Conservation (phyloP, 108 stramenopile genomes). For the Skeletonema tropicum region DNA sequence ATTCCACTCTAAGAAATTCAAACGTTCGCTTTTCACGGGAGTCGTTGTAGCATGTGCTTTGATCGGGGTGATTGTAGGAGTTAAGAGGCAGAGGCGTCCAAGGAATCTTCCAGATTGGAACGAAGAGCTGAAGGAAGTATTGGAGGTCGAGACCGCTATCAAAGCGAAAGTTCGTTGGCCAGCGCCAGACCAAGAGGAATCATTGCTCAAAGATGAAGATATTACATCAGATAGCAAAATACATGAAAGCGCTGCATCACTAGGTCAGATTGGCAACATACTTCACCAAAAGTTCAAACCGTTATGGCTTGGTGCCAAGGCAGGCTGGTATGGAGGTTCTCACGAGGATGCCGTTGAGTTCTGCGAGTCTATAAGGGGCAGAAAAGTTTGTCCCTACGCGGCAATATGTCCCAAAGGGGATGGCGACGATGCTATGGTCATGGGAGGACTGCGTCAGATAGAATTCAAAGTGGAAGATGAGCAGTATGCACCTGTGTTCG, state of each 20-base stretch:
- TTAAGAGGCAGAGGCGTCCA: neutral
- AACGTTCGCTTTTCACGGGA: neutral
- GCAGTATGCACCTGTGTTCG: slow-evolving; percentile 18
- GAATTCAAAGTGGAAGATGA: slow-evolving; percentile 22
- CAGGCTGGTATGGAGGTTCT: slow-evolving; percentile 25
- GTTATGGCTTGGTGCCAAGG: slow-evolving; percentile 15
- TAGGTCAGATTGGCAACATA: neutral
- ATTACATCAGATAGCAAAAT: neutral
- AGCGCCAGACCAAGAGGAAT: neutral
- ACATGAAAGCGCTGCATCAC: neutral
- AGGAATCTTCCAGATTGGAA: slow-evolving; percentile 3
- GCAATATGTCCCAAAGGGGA: slow-evolving; percentile 16
- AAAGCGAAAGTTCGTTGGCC: neutral
- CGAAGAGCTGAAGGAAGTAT: neutral
- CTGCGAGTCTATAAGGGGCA: slow-evolving; percentile 12
- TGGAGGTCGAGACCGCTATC: neutral
- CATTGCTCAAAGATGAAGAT: neutral
- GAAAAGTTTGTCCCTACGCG: slow-evolving; percentile 15
- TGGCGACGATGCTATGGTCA: neutral
- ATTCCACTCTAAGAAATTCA: neutral
- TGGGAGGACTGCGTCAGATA: slow-evolving; percentile 7
- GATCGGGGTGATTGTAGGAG: neutral
- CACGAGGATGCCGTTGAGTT: slow-evolving; percentile 21
- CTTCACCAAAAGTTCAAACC: slow-evolving; percentile 22
- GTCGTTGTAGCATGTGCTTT: neutral